These are phyloP conservation scores for Zasmidium angulare DNA, from an alignment of 2,329 filamentous ascomycete genomes.

Conservation along the genomic window DNA sequence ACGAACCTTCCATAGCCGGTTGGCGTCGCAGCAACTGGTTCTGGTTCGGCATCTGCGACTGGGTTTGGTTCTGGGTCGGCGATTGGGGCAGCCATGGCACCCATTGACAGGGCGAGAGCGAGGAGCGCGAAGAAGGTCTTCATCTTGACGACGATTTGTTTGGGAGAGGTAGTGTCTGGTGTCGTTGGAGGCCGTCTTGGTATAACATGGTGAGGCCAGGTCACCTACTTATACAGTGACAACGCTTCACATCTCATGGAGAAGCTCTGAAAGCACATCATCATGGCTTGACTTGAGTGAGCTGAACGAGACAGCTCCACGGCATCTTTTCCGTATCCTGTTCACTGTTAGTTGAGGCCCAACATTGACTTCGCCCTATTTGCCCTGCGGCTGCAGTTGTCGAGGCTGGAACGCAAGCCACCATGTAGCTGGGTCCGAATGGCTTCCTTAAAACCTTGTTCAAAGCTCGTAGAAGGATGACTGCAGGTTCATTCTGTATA, in stretches of 20 bases:
- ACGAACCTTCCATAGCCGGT: conserved; percentile 3
- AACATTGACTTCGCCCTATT: no score
- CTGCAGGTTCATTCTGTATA: no score
- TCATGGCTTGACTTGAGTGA: neutral
- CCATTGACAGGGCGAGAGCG: conserved; percentile 12
- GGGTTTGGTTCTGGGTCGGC: conserved; percentile 12
- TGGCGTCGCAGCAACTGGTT: neutral
- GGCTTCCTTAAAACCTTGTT: no score
- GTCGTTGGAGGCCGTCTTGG: no score
- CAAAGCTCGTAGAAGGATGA: no score
- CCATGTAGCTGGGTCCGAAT: no score
- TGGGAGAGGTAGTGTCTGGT: no score
- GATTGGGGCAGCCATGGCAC: conserved; percentile 15
- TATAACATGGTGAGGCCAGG: neutral
- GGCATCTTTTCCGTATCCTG: neutral
- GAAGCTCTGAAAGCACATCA: neutral
- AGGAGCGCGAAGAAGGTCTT: conserved; percentile 16
- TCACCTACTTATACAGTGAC: conserved; percentile 2
- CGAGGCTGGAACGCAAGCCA: no score
- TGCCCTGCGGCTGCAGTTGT: no score
- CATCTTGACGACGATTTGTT: conserved; percentile 9
- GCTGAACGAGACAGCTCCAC: neutral
- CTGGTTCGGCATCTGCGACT: conserved; percentile 7
- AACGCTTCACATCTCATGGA: no score
- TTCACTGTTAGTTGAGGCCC: no score